Evolutionary conservation across 495 filamentous ascomycete genomes (phyloP), one percentile per base, ranked within the genome.

Genomic region (Tuber aestivum): DNA sequence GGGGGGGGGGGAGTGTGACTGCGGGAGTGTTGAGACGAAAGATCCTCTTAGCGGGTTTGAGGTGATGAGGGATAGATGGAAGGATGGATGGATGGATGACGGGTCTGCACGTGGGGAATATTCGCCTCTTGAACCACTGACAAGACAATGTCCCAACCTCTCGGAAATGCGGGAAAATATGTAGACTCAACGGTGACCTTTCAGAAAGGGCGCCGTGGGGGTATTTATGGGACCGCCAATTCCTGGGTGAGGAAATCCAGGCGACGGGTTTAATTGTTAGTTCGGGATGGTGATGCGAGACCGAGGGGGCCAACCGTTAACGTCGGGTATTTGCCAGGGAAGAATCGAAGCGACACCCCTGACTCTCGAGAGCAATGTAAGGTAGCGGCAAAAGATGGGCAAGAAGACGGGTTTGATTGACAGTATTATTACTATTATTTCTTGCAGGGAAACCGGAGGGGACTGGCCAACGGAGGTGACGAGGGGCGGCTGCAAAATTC

Each of bases 191-290:
- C 78, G 78, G 78, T 79, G 76, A 79, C 73, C 78, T 79, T 41
- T 82, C 71, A 72, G 71, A 72, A 73, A 80, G 78, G 81, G 70
- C 69, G 70, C 77, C 78, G 81, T 83, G 81, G 81, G 81, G 81
- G 81, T 83, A 83, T 83, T 83, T 83, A 83, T 83, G 81, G 81
- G 73, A 80, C 72, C 70, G 73, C 73, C 61, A 71, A 75, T 78
- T 80, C 75, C 78, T 82, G 75, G 79, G 74, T 50, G 69, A 80
- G 74, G 75, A 82, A 78, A 82, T 82, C 78, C 75, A 79, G 81
- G 81, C 81, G 70, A 82, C 81, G 78, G 80, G 74, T 77, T 75
- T 76, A 78, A 44, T 77, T 75, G 73, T 81, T 73, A 81, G 78
- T 75, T 78, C 80, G 78, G 81, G 81, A 82, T 81, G 71, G 79